A percentile compares a stretch with the other conserved stretches of the same genome.
These are phyloP conservation scores for Solanum pennellii DNA, from an alignment of 257 asterid species.

Conservation along the genomic window DNA sequence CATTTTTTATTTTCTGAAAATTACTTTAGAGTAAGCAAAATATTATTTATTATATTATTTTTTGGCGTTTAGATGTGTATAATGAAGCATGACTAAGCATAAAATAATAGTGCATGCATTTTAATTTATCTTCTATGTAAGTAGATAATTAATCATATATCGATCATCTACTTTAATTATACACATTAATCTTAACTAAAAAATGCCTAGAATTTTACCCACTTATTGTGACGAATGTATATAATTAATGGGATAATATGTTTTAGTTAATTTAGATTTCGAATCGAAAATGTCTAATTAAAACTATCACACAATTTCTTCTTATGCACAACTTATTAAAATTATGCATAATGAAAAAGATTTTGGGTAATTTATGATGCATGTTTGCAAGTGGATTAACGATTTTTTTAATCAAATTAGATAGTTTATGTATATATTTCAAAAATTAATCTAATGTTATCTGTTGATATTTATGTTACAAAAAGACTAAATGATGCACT, in stretches of 20 bases:
- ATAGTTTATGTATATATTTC: too few relatives aligned
- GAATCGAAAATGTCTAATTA: background rate
- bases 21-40: background rate
- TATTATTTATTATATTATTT: background rate
- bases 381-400: background rate
- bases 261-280: too few relatives aligned
- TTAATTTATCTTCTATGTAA: background rate
- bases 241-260: too few relatives aligned
- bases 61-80: background rate
- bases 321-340: background rate
- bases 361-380: background rate
- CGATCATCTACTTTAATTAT: too few relatives aligned
- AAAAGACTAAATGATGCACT: too few relatives aligned
- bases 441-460: too few relatives aligned
- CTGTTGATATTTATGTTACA: fast-evolving
- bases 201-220: too few relatives aligned
- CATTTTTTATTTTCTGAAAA: background rate
- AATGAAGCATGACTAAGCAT: background rate
- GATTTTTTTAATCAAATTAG: too few relatives aligned
- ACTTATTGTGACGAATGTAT: too few relatives aligned
- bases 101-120: background rate
- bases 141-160: too few relatives aligned
- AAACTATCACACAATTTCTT: background rate
- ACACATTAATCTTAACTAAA: too few relatives aligned
- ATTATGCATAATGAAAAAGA: background rate